A percentile compares a stretch with the other conserved stretches of the same genome.
phyloP scores from a whole-genome alignment of 78 protist species.

The Dictyostelium intermedium region DNA sequence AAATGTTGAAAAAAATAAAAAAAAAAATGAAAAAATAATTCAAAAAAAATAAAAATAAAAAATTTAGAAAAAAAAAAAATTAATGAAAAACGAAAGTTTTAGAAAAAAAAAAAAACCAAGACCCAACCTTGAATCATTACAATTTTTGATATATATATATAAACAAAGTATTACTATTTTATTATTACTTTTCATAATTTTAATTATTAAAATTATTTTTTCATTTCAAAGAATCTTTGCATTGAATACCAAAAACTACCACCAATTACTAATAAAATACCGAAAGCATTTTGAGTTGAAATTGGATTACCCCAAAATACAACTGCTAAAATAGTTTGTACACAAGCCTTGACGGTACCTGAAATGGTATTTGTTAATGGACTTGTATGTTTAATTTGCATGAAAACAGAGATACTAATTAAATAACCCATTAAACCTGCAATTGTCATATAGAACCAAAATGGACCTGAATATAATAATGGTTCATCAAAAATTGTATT shows the following conservation, averaged over 20 bases:
- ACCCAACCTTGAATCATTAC: too few species aligned
- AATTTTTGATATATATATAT: too few species aligned
- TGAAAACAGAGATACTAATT: slow-evolving; percentile 84
- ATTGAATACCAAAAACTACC: slow-evolving; percentile 88
- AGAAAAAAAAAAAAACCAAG: background rate
- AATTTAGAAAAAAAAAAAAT: background rate
- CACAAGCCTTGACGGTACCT: slow-evolving; percentile 89
- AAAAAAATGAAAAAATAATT: background rate
- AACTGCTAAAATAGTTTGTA: slow-evolving; percentile 86
- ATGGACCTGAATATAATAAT: slow-evolving; percentile 15
- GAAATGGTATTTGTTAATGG: slow-evolving; percentile 92
- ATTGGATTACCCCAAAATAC: slow-evolving; percentile 58
- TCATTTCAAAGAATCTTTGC: slow-evolving; percentile 80
- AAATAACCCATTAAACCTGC: slow-evolving; percentile 81
- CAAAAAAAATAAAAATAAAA: background rate
- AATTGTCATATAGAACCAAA: slow-evolving; percentile 83
- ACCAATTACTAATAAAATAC: slow-evolving; percentile 80
- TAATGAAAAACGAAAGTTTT: background rate
- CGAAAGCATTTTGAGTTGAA: slow-evolving; percentile 69
- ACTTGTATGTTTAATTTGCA: slow-evolving; percentile 90
- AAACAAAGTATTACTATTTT: background rate
- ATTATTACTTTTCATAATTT: background rate
- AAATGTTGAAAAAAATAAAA: background rate
- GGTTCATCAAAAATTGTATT: background rate
- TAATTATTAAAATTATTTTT: slow-evolving; percentile 29